A percentile compares a stretch with the other conserved stretches of the same genome.
Conservation (phyloP, 129 eudicot genomes). For the Glebionis coronaria region DNA sequence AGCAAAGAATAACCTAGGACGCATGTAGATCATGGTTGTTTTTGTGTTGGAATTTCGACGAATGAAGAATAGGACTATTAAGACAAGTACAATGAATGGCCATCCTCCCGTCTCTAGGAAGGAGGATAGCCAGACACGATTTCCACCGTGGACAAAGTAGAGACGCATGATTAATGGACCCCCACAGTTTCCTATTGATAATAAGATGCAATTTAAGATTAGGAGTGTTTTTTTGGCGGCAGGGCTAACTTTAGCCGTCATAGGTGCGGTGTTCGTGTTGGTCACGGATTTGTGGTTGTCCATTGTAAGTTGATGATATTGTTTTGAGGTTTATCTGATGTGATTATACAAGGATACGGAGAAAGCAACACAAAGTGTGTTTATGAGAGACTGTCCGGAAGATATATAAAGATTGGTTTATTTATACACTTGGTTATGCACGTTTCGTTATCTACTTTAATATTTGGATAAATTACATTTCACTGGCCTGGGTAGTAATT, state of each 20-base stretch:
- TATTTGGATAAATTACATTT: no score
- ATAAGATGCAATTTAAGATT: constrained; percentile 16
- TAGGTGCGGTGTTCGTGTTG: constrained; percentile 4
- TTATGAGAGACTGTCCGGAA: no score
- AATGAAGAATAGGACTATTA: constrained; percentile 17
- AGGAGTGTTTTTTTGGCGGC: constrained; percentile 17
- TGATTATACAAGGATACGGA: no score
- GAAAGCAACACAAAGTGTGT: no score
- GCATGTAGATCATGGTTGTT: constrained; percentile 15
- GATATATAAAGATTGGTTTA: no score
- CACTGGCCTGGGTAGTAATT: no score
- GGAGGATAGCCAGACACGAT: constrained; percentile 32
- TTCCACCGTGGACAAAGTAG: constrained; percentile 38
- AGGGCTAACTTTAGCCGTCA: constrained; percentile 17
- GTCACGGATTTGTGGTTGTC: neutral
- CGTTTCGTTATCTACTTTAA: no score
- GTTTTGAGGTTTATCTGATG: no score
- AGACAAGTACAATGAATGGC: constrained; percentile 22
- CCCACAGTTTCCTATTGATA: constrained; percentile 24
- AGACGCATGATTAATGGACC: constrained; percentile 30
- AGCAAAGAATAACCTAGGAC: constrained; percentile 3
- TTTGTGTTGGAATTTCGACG: constrained; percentile 8
- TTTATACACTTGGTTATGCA: no score
- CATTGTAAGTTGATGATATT: neutral
- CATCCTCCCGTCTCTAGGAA: constrained; percentile 27